These are phyloP conservation scores for Sicyos baderoa DNA, from an alignment of 306 rosid genomes.

Conservation along the genomic window DNA sequence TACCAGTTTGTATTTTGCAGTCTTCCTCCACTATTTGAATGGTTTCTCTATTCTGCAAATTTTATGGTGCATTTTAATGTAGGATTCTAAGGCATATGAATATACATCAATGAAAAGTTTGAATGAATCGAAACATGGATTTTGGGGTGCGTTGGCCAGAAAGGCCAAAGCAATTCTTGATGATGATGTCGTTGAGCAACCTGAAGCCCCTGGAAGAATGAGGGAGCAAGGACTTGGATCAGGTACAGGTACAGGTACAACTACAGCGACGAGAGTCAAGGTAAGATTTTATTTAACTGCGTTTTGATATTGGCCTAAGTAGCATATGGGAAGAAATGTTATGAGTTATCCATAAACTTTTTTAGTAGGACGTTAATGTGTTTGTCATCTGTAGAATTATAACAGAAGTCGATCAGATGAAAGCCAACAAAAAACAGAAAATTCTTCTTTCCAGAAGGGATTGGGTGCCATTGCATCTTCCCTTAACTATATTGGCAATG, in stretches of 20 bases:
- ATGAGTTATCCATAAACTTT: neutral
- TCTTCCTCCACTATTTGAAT: slow-evolving; percentile 1
- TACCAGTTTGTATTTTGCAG: neutral
- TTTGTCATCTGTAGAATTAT: slow-evolving; percentile 37
- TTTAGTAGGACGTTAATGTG: slow-evolving; percentile 1
- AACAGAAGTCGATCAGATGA: slow-evolving; percentile 40
- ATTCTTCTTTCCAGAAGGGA: slow-evolving; percentile 58
- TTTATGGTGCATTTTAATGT: slow-evolving; percentile 23
- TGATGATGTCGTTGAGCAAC: slow-evolving; percentile 46
- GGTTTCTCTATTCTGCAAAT: neutral
- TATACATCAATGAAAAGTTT: slow-evolving; percentile 65
- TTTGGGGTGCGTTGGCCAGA: slow-evolving; percentile 87
- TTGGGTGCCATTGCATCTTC: slow-evolving; percentile 77
- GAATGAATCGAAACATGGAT: slow-evolving; percentile 76
- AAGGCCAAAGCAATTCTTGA: slow-evolving; percentile 83
- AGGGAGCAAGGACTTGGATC: slow-evolving; percentile 37
- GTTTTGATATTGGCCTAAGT: slow-evolving; percentile 8
- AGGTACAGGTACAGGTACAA: no score
- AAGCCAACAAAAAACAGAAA: slow-evolving; percentile 45
- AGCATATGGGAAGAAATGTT: neutral
- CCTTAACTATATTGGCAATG: slow-evolving; percentile 78
- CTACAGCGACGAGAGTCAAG: slow-evolving; percentile 41
- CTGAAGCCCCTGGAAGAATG: slow-evolving; percentile 34
- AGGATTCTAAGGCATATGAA: slow-evolving; percentile 53
- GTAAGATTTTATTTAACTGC: slow-evolving; percentile 36